Percentiles rank a stretch among this genome's conserved stretches.
phyloP scores from a whole-genome alignment of 208 protist species.

The Trypanosoma scelopori region DNA sequence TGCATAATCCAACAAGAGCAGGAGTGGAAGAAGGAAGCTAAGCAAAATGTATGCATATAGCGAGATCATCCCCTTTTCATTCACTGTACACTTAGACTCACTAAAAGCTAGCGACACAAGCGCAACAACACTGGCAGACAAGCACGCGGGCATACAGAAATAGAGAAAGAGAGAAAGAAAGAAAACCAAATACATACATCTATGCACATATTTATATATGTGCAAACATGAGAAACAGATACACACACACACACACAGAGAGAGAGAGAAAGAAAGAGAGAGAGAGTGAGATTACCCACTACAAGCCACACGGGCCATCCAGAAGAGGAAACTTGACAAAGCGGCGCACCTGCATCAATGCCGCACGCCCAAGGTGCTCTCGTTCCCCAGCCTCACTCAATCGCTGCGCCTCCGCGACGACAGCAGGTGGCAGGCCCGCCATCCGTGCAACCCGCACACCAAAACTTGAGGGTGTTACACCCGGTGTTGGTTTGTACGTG shows the following conservation, averaged over 20 bases:
- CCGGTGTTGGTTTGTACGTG: constrained; percentile 78
- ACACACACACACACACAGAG: background rate
- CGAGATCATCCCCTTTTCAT: background rate
- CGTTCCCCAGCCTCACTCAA: constrained; percentile 54
- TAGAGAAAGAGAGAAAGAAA: constrained; percentile 20
- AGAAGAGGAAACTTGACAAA: constrained; percentile 11
- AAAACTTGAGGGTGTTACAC: constrained; percentile 89
- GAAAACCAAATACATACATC: too few species aligned
- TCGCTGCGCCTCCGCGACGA: constrained; percentile 59
- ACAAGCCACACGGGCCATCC: background rate
- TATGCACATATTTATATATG: too few species aligned
- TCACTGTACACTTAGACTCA: too few species aligned
- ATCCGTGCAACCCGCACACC: constrained; percentile 88
- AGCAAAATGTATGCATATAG: constrained; percentile 42
- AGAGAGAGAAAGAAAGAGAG: background rate
- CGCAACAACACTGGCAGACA: too few species aligned
- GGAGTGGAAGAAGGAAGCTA: constrained; percentile 38
- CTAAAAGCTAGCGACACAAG: too few species aligned
- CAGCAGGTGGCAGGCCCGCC: constrained; percentile 68
- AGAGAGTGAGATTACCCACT: constrained; percentile 1
- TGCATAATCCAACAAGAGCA: constrained; percentile 62
- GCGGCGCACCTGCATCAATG: constrained; percentile 27
- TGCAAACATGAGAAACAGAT: constrained; percentile 23
- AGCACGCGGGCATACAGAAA: too few species aligned
- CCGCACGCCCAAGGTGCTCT: constrained; percentile 33